Evolutionary conservation across 2,329 filamentous ascomycete genomes (phyloP).

Genomic region (Lasiodiplodia gonubiensis): DNA sequence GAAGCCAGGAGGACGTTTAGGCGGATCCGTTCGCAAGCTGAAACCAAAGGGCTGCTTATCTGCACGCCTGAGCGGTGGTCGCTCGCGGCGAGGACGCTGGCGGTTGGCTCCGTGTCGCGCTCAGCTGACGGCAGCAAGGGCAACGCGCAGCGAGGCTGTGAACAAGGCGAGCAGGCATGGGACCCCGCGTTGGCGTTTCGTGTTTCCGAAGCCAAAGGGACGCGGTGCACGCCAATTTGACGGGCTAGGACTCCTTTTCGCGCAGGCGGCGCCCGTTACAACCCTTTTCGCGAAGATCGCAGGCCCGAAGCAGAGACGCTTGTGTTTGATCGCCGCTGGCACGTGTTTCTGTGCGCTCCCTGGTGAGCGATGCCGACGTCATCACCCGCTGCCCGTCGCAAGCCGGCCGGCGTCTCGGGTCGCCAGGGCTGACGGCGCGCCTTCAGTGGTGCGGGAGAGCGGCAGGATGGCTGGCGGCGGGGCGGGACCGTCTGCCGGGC

Average conservation of each 20-base stretch:
- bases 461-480: background rate
- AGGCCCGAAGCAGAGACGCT: conserved; percentile 8
- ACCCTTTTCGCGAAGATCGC: conserved; percentile 12
- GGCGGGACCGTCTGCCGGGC: background rate
- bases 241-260: conserved; percentile 8
- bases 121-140: conserved; percentile 19
- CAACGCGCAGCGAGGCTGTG: background rate
- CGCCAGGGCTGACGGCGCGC: conserved; percentile 8
- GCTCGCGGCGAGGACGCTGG: too few species aligned
- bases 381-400: background rate
- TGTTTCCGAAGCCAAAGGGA: conserved; percentile 13
- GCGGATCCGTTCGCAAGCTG: conserved; percentile 13
- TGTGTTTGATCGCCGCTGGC: conserved; percentile 24
- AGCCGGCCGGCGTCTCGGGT: background rate
- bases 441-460: background rate
- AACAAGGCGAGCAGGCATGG: conserved; percentile 7
- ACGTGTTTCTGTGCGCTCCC: conserved; percentile 8
- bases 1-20: conserved; percentile 10
- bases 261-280: background rate
- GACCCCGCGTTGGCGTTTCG: conserved; percentile 12
- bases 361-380: conserved; percentile 4
- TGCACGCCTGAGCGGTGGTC: background rate
- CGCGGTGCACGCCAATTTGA: conserved; percentile 2
- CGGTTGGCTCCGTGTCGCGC: background rate
- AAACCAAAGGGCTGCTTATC: conserved; percentile 22